These are phyloP conservation scores for Phytopythium cucurbitacearum DNA, from an alignment of 352 stramenopile species.

Conservation along the genomic window DNA sequence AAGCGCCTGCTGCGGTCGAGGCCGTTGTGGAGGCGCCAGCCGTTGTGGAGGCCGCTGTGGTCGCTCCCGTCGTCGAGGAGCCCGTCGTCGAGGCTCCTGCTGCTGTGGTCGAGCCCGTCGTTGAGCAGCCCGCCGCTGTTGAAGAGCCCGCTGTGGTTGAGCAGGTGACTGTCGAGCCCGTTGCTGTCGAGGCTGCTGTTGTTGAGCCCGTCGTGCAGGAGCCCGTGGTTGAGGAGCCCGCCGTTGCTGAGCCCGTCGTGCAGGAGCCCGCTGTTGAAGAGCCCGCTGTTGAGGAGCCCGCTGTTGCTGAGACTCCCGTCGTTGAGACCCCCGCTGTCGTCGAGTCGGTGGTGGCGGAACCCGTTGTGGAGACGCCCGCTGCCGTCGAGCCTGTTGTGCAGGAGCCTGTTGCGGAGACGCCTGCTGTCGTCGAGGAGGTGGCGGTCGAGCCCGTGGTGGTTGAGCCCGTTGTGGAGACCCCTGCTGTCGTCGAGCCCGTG, in stretches of 20 bases:
- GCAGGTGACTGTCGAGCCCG: neutral
- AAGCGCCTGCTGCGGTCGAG: conserved; percentile 6
- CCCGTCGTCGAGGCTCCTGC: neutral
- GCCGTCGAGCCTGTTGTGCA: neutral
- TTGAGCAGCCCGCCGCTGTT: neutral
- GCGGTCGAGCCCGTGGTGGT: neutral
- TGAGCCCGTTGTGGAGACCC: neutral
- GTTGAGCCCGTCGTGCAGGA: too few species aligned
- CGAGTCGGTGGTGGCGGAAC: conserved; percentile 2
- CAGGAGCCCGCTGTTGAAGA: neutral
- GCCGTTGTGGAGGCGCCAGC: neutral
- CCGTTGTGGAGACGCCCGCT: conserved; percentile 3
- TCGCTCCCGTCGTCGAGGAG: conserved; percentile 4
- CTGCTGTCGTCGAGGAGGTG: neutral
- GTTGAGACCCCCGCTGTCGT: neutral
- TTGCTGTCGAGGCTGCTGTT: neutral
- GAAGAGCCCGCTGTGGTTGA: conserved; percentile 1
- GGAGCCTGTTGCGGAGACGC: neutral
- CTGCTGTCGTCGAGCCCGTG: too few species aligned
- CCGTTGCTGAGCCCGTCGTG: too few species aligned
- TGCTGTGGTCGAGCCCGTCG: neutral
- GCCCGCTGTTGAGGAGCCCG: neutral
- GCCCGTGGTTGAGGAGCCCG: neutral
- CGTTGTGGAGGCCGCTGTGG: neutral
- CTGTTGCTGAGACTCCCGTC: neutral